phyloP scores from a whole-genome alignment of 345 rosid species.

The Eutrema japonicum region DNA sequence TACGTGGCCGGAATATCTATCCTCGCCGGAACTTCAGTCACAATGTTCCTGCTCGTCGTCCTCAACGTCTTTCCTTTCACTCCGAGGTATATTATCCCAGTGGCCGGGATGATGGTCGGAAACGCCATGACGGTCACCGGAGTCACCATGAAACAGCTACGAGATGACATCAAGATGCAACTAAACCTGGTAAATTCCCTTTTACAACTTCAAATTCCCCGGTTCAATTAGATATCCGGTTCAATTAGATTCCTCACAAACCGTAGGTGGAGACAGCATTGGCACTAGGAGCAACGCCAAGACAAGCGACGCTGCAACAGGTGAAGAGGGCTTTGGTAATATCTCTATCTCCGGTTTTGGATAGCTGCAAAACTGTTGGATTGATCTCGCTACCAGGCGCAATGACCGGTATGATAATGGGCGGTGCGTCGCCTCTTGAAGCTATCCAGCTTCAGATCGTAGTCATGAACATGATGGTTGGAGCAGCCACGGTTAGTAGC shows the following conservation, averaged over 20 bases:
- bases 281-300: slow-evolving; percentile 87
- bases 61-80: slow-evolving; percentile 90
- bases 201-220: neutral
- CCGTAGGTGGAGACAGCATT: slow-evolving; percentile 83
- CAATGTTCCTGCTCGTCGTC: slow-evolving; percentile 67
- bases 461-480: slow-evolving; percentile 91
- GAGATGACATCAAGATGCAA: slow-evolving; percentile 84
- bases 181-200: slow-evolving; percentile 48
- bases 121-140: slow-evolving; percentile 95
- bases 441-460: slow-evolving; percentile 96
- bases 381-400: slow-evolving; percentile 87
- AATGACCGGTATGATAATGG: slow-evolving; percentile 96
- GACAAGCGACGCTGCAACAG: slow-evolving; percentile 75
- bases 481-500: slow-evolving; percentile 82
- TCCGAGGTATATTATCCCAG: slow-evolving; percentile 84
- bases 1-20: slow-evolving; percentile 77
- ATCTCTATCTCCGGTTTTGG: slow-evolving; percentile 83
- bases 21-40: slow-evolving; percentile 65
- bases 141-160: slow-evolving; percentile 85
- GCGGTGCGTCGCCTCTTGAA: slow-evolving; percentile 88
- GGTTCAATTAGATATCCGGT: slow-evolving; percentile 1
- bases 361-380: slow-evolving; percentile 94
- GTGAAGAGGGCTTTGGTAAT: slow-evolving; percentile 78
- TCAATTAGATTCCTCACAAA: neutral
- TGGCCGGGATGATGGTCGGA: slow-evolving; percentile 97